A percentile compares a stretch with the other conserved stretches of the same genome.
phyloP scores from a whole-genome alignment of 495 filamentous ascomycete species.

The Beverwykella pulmonaria region DNA sequence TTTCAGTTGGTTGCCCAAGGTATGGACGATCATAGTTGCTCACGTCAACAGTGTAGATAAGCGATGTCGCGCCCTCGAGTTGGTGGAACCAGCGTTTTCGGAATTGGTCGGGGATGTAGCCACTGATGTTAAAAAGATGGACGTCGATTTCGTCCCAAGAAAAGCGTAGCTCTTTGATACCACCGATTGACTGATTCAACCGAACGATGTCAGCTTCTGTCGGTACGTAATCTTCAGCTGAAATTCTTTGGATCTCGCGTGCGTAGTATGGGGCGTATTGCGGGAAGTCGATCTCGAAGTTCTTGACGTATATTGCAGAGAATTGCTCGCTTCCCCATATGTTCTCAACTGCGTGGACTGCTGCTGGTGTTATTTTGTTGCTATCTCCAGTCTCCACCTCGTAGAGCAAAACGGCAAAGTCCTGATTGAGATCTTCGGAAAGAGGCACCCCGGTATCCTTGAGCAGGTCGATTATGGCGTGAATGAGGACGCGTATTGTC shows the following conservation, averaged over 20 bases:
- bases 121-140: conserved; percentile 34
- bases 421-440: conserved; percentile 17
- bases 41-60: conserved; percentile 33
- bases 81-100: conserved; percentile 36
- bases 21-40: conserved; percentile 30
- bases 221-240: conserved; percentile 20
- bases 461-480: conserved; percentile 31
- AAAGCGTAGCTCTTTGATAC: conserved; percentile 36
- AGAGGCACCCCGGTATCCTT: conserved; percentile 31
- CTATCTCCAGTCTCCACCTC: conserved; percentile 29
- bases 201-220: conserved; percentile 31
- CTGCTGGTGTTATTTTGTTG: conserved; percentile 15
- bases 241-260: conserved; percentile 16
- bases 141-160: conserved; percentile 30
- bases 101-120: conserved; percentile 31
- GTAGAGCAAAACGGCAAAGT: conserved; percentile 31
- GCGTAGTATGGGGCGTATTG: conserved; percentile 31
- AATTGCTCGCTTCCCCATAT: conserved; percentile 28
- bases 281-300: conserved; percentile 37
- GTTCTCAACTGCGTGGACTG: conserved; percentile 25
- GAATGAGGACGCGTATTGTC: conserved; percentile 30
- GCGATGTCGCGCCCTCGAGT: conserved; percentile 27
- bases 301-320: conserved; percentile 25
- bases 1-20: conserved; percentile 22
- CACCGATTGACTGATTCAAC: conserved; percentile 21